These are phyloP conservation scores for Eucalyptus fibrosa DNA, from an alignment of 345 rosid species.

Conservation along the genomic window DNA sequence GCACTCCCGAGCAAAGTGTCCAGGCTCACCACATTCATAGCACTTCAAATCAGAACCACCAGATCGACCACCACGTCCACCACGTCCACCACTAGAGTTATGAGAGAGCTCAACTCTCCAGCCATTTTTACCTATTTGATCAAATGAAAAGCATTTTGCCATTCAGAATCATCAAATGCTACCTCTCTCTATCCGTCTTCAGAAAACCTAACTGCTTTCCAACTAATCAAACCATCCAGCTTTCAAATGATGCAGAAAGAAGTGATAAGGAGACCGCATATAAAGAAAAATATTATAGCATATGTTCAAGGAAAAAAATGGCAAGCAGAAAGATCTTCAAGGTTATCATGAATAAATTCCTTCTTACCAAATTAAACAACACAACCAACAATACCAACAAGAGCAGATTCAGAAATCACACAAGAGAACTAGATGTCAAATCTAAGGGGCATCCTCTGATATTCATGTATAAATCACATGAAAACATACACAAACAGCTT, in stretches of 20 bases:
- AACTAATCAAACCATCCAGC: neutral
- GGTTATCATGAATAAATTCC: neutral
- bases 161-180: neutral
- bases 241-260: neutral
- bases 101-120: conserved; percentile 7
- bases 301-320: neutral
- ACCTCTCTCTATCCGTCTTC: neutral
- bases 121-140: conserved; percentile 1
- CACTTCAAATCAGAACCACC: conserved; percentile 8
- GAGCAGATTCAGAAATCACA: neutral
- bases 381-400: neutral
- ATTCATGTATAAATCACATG: neutral
- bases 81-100: conserved; percentile 3
- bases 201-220: neutral
- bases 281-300: neutral
- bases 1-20: conserved; percentile 7
- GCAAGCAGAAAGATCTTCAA: neutral
- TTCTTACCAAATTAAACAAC: neutral
- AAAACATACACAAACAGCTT: neutral
- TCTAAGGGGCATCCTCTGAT: neutral
- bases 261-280: neutral
- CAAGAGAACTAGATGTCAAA: neutral
- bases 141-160: neutral
- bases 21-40: conserved; percentile 9
- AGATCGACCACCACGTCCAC: conserved; percentile 6